Percentiles rank a stretch among this genome's conserved stretches.
Conservation (phyloP, 257 asterid species). For the Nicotiana tomentosiformis region DNA sequence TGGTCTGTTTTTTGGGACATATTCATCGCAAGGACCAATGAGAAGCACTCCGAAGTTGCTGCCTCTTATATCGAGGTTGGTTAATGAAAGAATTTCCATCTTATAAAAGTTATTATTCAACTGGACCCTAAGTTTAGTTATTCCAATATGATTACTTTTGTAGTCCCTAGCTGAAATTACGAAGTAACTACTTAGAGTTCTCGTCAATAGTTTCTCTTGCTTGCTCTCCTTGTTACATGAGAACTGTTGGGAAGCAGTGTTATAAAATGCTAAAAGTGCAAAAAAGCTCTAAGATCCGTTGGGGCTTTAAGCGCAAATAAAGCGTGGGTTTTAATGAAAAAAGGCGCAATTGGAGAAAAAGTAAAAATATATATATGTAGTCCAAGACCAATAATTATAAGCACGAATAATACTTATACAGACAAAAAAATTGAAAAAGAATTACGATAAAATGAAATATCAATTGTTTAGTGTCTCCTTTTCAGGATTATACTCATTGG, state of each 20-base stretch:
- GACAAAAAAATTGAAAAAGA: no score
- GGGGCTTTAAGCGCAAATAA: no score
- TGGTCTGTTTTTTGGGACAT: slow-evolving; percentile 99
- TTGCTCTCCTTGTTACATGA: neutral
- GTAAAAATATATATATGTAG: no score
- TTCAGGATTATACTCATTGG: no score
- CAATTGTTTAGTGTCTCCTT: no score
- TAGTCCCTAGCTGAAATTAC: neutral
- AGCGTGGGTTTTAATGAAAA: no score
- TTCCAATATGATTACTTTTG: neutral
- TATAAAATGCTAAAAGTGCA: no score
- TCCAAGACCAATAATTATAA: no score
- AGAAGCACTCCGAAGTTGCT: slow-evolving; percentile 98
- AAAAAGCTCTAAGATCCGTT: no score
- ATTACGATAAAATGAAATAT: no score
- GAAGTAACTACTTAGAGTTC: neutral
- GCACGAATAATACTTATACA: no score
- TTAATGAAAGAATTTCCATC: neutral
- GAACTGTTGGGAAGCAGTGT: neutral
- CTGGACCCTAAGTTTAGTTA: neutral
- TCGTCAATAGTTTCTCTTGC: neutral
- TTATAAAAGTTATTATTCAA: neutral
- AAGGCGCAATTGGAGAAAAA: no score
- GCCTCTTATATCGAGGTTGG: slow-evolving; percentile 98
- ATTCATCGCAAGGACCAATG: slow-evolving; percentile 95